Percentiles rank a stretch among this genome's conserved stretches.
Conservation (phyloP, 2,329 filamentous ascomycete genomes). For the Cadophora malorum region DNA sequence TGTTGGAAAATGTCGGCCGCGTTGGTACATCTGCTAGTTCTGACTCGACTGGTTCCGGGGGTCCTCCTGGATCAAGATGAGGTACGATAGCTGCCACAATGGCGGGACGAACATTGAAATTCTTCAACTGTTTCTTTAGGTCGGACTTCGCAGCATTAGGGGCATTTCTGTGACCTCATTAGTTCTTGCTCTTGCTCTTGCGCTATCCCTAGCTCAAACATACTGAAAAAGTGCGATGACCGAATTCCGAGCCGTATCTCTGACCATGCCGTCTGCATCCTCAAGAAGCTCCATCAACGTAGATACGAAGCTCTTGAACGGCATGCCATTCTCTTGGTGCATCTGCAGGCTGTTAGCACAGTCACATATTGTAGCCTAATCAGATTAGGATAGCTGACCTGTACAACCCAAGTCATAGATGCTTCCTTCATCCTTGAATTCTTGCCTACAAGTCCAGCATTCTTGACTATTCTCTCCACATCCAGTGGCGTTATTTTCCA, state of each 20-base stretch:
- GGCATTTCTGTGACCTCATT: conserved; percentile 63
- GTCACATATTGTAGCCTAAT: not conserved
- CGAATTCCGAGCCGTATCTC: conserved; percentile 81
- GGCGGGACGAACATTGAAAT: conserved; percentile 83
- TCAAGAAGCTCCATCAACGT: conserved; percentile 85
- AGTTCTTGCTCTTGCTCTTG: conserved; percentile 14
- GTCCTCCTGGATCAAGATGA: conserved; percentile 64
- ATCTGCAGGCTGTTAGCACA: conserved; percentile 58
- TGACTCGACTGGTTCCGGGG: conserved; percentile 39
- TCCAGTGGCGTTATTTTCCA: conserved; percentile 73
- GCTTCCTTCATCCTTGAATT: conserved; percentile 85
- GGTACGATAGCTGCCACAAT: conserved; percentile 84
- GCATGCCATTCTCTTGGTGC: conserved; percentile 79
- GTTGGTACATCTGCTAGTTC: conserved; percentile 48
- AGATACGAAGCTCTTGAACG: conserved; percentile 84
- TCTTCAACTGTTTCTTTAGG: conserved; percentile 83
- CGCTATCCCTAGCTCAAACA: conserved; percentile 35
- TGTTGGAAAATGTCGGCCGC: conserved; percentile 56
- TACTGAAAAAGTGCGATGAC: conserved; percentile 88
- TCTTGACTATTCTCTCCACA: conserved; percentile 81
- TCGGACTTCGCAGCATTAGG: conserved; percentile 86
- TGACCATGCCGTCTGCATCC: conserved; percentile 86
- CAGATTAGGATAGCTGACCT: conserved; percentile 55
- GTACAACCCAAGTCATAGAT: conserved; percentile 83
- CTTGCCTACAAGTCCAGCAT: conserved; percentile 78